These are phyloP conservation scores for Blastobotrys attinorum DNA, from an alignment of 805 yeast species.

Conservation along the genomic window DNA sequence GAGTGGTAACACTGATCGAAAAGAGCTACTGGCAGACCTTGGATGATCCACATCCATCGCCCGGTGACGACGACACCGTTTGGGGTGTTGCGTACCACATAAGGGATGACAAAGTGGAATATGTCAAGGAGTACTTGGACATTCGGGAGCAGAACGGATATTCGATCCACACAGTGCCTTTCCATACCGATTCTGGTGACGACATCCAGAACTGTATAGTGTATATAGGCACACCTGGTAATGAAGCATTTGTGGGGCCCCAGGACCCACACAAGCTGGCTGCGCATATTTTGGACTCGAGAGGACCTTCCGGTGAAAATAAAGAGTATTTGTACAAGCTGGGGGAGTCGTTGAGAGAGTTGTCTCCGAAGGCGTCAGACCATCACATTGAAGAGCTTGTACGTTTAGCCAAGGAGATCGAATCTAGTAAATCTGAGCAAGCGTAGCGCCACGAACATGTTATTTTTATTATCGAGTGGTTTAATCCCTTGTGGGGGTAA, in stretches of 20 bases:
- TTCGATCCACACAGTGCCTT: conserved; percentile 56
- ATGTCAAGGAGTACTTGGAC: conserved; percentile 64
- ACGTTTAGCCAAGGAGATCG: conserved; percentile 20
- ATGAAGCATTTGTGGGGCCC: conserved; percentile 81
- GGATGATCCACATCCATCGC: conserved; percentile 31
- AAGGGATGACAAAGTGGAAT: conserved; percentile 50
- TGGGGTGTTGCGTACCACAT: conserved; percentile 85
- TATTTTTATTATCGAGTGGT: too few species aligned
- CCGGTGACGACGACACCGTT: conserved; percentile 30
- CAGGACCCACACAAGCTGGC: conserved; percentile 58
- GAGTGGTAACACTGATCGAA: conserved; percentile 78
- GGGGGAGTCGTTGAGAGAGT: conserved; percentile 38
- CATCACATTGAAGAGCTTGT: conserved; percentile 36
- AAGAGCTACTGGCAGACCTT: conserved; percentile 44
- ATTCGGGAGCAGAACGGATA: conserved; percentile 87
- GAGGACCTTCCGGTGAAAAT: conserved; percentile 81
- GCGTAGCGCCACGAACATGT: too few species aligned
- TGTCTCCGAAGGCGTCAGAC: conserved; percentile 35
- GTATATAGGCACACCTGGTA: conserved; percentile 77
- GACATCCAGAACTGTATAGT: conserved; percentile 39
- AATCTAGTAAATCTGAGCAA: too few species aligned
- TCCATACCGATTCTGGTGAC: conserved; percentile 30
- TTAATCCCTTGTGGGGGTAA: too few species aligned
- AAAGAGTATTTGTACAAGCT: conserved; percentile 58
- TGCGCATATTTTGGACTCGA: conserved; percentile 41